Conservation (phyloP, 2,329 filamentous ascomycete species). For the Sclerotinia nivalis region DNA sequence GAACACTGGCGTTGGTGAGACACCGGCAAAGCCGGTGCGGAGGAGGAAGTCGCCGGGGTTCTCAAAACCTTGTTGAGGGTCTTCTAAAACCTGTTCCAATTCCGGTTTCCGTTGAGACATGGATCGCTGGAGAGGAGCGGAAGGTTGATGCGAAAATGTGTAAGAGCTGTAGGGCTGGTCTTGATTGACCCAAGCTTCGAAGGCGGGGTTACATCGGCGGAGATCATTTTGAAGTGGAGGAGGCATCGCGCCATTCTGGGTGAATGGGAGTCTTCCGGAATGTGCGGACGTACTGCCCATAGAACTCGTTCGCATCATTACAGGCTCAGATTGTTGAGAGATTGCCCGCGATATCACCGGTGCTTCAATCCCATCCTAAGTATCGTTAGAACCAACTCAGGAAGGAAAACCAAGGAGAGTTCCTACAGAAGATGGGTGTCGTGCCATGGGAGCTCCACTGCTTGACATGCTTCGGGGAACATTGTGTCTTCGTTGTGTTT, state of each 20-base stretch:
- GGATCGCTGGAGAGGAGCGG: slow-evolving; percentile 28
- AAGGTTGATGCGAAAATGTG: slow-evolving; percentile 33
- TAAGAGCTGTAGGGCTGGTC: slow-evolving; percentile 37
- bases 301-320: slow-evolving; percentile 38
- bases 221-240: slow-evolving; percentile 33
- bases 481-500: slow-evolving; percentile 33
- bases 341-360: slow-evolving; percentile 31
- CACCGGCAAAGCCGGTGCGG: slow-evolving; percentile 27
- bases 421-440: slow-evolving; percentile 38
- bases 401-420: slow-evolving; percentile 24
- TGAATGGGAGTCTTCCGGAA: slow-evolving; percentile 36
- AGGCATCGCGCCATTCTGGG: slow-evolving; percentile 33
- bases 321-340: slow-evolving; percentile 38
- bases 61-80: slow-evolving; percentile 33
- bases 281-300: slow-evolving; percentile 36
- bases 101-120: slow-evolving; percentile 33
- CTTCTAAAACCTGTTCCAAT: slow-evolving; percentile 37
- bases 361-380: slow-evolving; percentile 36
- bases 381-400: slow-evolving; percentile 33
- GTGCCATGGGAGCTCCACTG: slow-evolving; percentile 36
- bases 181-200: slow-evolving; percentile 36
- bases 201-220: slow-evolving; percentile 32
- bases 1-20: slow-evolving; percentile 28
- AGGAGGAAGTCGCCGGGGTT: slow-evolving; percentile 35
- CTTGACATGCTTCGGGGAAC: slow-evolving; percentile 39